Evolutionary conservation across 331 rosid species (phyloP).

Genomic region (Acacia pycnantha): DNA sequence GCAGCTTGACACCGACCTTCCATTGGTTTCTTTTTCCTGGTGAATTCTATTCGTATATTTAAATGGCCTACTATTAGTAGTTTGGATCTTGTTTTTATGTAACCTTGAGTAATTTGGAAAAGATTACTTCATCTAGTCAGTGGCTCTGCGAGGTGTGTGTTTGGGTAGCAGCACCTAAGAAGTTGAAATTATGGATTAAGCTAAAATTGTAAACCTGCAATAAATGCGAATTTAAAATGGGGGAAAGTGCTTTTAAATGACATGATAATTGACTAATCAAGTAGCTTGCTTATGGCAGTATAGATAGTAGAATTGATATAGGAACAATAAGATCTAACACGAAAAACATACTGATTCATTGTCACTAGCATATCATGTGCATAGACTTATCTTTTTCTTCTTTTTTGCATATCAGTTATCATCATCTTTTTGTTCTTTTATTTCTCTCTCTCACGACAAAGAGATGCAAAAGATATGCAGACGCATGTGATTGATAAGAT

Average conservation of each 20-base stretch:
- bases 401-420: constrained; percentile 21
- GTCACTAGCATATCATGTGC: constrained; percentile 52
- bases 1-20: background rate
- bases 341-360: constrained; percentile 29
- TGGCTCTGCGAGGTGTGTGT: background rate
- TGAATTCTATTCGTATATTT: background rate
- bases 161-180: background rate
- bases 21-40: too few species aligned
- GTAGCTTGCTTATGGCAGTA: background rate
- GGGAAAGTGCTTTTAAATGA: background rate
- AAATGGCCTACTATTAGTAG: background rate
- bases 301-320: background rate
- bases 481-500: constrained; percentile 37
- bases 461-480: constrained; percentile 27
- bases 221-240: background rate
- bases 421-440: constrained; percentile 27
- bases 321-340: constrained; percentile 36
- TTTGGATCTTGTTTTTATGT: background rate
- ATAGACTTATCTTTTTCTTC: constrained; percentile 31
- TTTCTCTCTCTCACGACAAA: constrained; percentile 27
- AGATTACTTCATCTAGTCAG: background rate
- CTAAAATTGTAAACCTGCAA: background rate
- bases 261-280: background rate
- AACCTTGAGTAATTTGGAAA: background rate
- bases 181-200: background rate